phyloP scores from a whole-genome alignment of 495 filamentous ascomycete genomes.

The Xylaria scruposa region DNA sequence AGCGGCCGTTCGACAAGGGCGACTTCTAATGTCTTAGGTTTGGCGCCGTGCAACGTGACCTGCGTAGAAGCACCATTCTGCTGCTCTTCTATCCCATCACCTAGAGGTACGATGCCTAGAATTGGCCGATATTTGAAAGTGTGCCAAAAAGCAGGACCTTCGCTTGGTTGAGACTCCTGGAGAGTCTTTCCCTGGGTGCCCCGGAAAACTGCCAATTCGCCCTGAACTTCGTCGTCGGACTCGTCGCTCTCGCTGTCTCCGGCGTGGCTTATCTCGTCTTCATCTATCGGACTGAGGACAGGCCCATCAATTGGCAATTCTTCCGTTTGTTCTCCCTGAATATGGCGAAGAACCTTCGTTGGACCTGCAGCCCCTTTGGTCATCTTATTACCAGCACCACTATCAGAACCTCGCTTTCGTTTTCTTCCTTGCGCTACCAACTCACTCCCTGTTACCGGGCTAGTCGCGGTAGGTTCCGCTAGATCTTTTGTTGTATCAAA shows the following conservation, averaged over 20 bases:
- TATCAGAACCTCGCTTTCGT: constrained; percentile 59
- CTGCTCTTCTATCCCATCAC: constrained; percentile 39
- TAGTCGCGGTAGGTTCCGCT: constrained; percentile 26
- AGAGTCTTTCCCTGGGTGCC: constrained; percentile 35
- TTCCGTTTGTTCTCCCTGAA: constrained; percentile 34
- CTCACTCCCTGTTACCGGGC: constrained; percentile 43
- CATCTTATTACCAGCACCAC: constrained; percentile 66
- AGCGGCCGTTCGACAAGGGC: constrained; percentile 85
- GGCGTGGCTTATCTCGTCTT: constrained; percentile 47
- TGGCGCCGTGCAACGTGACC: constrained; percentile 34
- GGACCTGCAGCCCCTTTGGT: constrained; percentile 53
- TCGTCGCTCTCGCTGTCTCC: constrained; percentile 53
- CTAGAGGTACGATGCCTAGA: constrained; percentile 81
- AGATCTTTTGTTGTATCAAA: constrained; percentile 81
- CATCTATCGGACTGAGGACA: constrained; percentile 38
- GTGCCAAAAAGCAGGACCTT: constrained; percentile 66
- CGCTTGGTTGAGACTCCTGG: constrained; percentile 28
- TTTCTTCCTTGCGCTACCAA: constrained; percentile 63
- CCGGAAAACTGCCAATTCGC: constrained; percentile 49
- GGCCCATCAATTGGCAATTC: constrained; percentile 35
- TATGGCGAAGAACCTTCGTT: constrained; percentile 39
- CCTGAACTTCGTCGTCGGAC: constrained; percentile 41
- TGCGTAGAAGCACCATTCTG: constrained; percentile 32
- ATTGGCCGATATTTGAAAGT: constrained; percentile 92
- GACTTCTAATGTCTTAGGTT: constrained; percentile 67